phyloP scores from a whole-genome alignment of 768 basidiomycete species.

The Pulveroboletus sp. region DNA sequence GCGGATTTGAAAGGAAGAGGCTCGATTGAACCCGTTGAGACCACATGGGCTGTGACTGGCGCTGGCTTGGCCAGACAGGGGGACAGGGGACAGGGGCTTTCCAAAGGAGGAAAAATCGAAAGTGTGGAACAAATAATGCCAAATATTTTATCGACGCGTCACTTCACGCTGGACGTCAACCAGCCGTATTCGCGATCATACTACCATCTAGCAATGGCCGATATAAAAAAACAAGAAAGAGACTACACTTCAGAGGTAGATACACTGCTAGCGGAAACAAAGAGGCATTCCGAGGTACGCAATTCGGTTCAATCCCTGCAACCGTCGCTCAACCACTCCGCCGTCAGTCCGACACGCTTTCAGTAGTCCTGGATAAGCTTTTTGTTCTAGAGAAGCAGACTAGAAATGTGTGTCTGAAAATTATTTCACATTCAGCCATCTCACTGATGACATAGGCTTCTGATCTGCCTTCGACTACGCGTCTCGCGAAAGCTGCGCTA shows the following conservation, averaged over 20 bases:
- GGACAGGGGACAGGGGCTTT: conserved; percentile 17
- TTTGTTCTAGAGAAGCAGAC: conserved; percentile 91
- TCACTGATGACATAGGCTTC: conserved; percentile 59
- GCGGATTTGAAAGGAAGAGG: conserved; percentile 26
- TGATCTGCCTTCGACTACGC: conserved; percentile 87
- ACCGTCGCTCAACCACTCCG: conserved; percentile 5
- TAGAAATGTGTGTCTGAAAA: conserved; percentile 66
- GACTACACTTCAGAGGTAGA: conserved; percentile 86
- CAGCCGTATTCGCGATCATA: conserved; percentile 39
- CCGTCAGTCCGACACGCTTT: conserved; percentile 69
- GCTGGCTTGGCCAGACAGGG: not conserved
- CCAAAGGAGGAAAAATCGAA: conserved; percentile 14
- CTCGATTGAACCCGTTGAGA: conserved; percentile 29
- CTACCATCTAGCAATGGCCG: conserved; percentile 58
- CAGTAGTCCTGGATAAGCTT: conserved; percentile 87
- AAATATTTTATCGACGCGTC: conserved; percentile 65
- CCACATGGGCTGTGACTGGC: not conserved
- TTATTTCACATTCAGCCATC: not conserved
- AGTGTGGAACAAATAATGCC: conserved; percentile 29
- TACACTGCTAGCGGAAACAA: conserved; percentile 63
- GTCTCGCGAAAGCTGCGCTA: conserved; percentile 69
- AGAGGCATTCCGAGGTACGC: conserved; percentile 65
- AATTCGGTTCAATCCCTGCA: not conserved
- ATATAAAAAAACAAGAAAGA: conserved; percentile 79
- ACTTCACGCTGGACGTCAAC: conserved; percentile 29